Evolutionary conservation across 2,329 filamentous ascomycete species (phyloP).

Genomic region (Hortaea sp.): DNA sequence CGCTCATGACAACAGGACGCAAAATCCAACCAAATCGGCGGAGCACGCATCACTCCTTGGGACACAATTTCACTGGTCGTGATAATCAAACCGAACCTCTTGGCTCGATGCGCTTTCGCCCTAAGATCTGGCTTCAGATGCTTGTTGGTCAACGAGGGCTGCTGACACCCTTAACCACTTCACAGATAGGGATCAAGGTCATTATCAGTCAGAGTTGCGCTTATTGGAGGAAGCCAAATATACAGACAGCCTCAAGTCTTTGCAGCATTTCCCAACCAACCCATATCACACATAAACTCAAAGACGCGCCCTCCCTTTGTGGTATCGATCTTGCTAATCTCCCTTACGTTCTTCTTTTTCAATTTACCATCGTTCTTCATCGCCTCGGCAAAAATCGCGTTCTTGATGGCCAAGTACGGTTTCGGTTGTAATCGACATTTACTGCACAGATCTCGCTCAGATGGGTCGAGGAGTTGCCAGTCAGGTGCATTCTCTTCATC

Average conservation of each 20-base stretch:
- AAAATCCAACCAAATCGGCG: too few relatives aligned
- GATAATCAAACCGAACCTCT: too few relatives aligned
- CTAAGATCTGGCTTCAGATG: too few relatives aligned
- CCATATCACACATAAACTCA: slow-evolving; percentile 87
- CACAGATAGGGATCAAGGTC: not conserved
- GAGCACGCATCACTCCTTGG: too few relatives aligned
- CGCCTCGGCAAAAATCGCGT: slow-evolving; percentile 81
- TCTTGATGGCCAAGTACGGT: slow-evolving; percentile 89
- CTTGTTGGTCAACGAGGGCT: too few relatives aligned
- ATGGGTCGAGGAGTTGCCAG: slow-evolving; percentile 71
- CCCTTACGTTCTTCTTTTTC: slow-evolving; percentile 88
- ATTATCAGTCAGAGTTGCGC: not conserved
- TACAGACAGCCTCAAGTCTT: slow-evolving; percentile 44
- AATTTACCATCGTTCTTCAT: slow-evolving; percentile 77
- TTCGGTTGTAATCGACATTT: slow-evolving; percentile 80
- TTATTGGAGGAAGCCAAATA: not conserved
- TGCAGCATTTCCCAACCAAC: slow-evolving; percentile 60
- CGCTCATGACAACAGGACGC: too few relatives aligned
- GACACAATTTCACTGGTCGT: too few relatives aligned
- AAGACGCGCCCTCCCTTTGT: slow-evolving; percentile 80
- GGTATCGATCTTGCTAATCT: slow-evolving; percentile 73
- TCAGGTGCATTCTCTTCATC: slow-evolving; percentile 70
- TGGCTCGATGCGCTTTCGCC: too few relatives aligned
- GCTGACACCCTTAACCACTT: too few relatives aligned
- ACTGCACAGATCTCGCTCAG: slow-evolving; percentile 80